phyloP scores from a whole-genome alignment of 2,329 filamentous ascomycete species.

The Sordariomycetes sp. region DNA sequence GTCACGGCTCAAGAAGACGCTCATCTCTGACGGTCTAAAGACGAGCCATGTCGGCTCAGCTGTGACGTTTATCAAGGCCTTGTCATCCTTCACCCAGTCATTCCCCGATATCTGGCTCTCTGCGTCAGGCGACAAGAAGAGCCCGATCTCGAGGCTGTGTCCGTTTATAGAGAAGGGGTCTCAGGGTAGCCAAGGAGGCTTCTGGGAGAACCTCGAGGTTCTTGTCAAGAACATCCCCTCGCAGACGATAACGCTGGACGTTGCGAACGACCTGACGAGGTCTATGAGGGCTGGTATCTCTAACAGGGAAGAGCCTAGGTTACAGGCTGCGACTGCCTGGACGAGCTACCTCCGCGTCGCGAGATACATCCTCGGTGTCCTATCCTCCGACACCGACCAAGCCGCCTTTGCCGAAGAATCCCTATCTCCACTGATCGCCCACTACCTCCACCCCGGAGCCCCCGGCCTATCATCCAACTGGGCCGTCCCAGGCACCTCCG shows the following conservation, averaged over 20 bases:
- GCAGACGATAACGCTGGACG: conserved; percentile 27
- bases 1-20: conserved; percentile 35
- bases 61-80: conserved; percentile 51
- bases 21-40: conserved; percentile 63
- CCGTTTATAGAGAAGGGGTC: conserved; percentile 74
- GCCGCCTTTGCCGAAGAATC: conserved; percentile 31
- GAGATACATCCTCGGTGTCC: conserved; percentile 33
- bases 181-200: conserved; percentile 57
- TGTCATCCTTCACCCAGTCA: conserved; percentile 50
- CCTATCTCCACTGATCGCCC: conserved; percentile 38
- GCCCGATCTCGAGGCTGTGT: conserved; percentile 43
- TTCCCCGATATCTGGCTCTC: conserved; percentile 57
- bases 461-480: conserved; percentile 21
- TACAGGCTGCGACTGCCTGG: conserved; percentile 59
- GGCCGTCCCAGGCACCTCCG: conserved; percentile 8
- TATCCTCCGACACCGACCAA: conserved; percentile 28
- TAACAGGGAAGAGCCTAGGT: conserved; percentile 59
- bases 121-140: conserved; percentile 30
- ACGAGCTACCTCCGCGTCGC: conserved; percentile 57
- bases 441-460: conserved; percentile 33
- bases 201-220: conserved; percentile 56
- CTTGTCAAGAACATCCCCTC: conserved; percentile 49
- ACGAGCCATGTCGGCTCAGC: conserved; percentile 63
- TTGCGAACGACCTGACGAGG: conserved; percentile 46
- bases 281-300: conserved; percentile 60